Percentiles rank a stretch among this genome's conserved stretches.
phyloP scores from a whole-genome alignment of 2,329 filamentous ascomycete species.

The Exserohilum turcica region DNA sequence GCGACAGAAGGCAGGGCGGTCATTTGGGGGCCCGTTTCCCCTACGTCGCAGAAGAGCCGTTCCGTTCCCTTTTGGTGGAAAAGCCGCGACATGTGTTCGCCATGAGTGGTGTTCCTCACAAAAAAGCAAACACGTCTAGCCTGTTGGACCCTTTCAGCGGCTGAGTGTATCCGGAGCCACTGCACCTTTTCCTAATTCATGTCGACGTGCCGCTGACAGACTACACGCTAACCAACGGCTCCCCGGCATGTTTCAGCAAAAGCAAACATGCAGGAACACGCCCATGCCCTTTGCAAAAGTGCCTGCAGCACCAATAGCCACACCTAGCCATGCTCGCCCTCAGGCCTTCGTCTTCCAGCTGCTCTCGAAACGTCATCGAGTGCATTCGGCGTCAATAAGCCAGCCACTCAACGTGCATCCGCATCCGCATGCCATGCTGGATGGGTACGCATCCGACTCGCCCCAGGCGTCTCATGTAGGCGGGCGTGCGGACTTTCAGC shows the following conservation, averaged over 20 bases:
- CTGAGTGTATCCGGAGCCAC: background rate
- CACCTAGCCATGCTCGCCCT: slow-evolving; percentile 25
- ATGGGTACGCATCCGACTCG: background rate
- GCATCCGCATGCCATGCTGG: background rate
- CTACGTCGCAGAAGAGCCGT: slow-evolving; percentile 17
- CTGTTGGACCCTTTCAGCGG: slow-evolving; percentile 4
- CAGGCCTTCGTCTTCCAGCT: slow-evolving; percentile 18
- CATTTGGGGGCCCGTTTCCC: background rate
- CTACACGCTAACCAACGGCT: slow-evolving; percentile 7
- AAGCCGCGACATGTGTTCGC: slow-evolving; percentile 1
- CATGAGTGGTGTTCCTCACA: background rate
- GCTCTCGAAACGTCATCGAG: slow-evolving; percentile 24
- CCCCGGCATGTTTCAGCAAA: slow-evolving; percentile 2
- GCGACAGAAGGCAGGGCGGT: background rate
- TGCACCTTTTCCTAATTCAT: background rate
- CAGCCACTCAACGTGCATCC: background rate
- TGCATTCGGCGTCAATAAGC: slow-evolving; percentile 3
- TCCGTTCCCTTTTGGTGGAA: background rate
- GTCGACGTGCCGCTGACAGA: slow-evolving; percentile 1
- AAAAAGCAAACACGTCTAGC: background rate
- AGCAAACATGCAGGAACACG: slow-evolving; percentile 4
- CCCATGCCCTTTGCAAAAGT: slow-evolving; percentile 18
- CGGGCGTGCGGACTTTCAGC: background rate
- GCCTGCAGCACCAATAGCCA: slow-evolving; percentile 30
- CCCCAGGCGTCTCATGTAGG: background rate